Evolutionary conservation across 106 monocot species (phyloP).

Genomic region (Dioscorea dumetorum): DNA sequence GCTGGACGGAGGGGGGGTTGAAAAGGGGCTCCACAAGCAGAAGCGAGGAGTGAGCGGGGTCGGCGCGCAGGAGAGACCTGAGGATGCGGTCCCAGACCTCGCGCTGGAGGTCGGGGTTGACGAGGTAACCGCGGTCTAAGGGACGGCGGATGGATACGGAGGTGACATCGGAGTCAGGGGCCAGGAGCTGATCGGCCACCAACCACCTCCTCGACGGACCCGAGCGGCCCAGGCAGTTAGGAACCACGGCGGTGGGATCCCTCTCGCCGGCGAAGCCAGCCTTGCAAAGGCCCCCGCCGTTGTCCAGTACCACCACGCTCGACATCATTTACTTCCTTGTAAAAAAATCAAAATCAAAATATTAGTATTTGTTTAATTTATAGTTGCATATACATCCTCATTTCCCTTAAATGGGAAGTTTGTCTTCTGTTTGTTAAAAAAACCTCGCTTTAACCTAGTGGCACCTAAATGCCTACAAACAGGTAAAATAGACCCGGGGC

Average conservation of each 20-base stretch:
- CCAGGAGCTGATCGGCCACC: slow-evolving; percentile 63
- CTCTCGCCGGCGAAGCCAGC: slow-evolving; percentile 90
- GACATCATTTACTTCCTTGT: not conserved
- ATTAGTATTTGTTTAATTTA: no score
- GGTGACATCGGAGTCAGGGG: slow-evolving; percentile 58
- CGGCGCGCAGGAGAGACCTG: slow-evolving; percentile 38
- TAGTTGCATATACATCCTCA: no score
- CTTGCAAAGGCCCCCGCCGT: slow-evolving; percentile 86
- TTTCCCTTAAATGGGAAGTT: no score
- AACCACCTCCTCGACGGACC: slow-evolving; percentile 44
- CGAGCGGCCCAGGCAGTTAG: slow-evolving; percentile 74
- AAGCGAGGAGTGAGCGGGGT: slow-evolving; percentile 54
- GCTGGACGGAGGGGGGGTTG: slow-evolving; percentile 64
- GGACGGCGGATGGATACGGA: slow-evolving; percentile 78
- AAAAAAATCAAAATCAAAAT: no score
- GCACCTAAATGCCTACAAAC: no score
- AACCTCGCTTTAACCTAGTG: no score
- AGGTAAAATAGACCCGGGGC: no score
- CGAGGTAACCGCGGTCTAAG: slow-evolving; percentile 86
- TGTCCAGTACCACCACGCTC: slow-evolving; percentile 79
- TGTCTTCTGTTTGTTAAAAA: no score
- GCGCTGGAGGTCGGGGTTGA: slow-evolving; percentile 67
- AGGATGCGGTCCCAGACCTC: slow-evolving; percentile 83
- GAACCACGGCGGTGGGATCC: slow-evolving; percentile 64
- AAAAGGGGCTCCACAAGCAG: slow-evolving; percentile 91